These are phyloP conservation scores for Pilaira anomala DNA, from an alignment of 192 early-diverging fungal species.

Conservation along the genomic window DNA sequence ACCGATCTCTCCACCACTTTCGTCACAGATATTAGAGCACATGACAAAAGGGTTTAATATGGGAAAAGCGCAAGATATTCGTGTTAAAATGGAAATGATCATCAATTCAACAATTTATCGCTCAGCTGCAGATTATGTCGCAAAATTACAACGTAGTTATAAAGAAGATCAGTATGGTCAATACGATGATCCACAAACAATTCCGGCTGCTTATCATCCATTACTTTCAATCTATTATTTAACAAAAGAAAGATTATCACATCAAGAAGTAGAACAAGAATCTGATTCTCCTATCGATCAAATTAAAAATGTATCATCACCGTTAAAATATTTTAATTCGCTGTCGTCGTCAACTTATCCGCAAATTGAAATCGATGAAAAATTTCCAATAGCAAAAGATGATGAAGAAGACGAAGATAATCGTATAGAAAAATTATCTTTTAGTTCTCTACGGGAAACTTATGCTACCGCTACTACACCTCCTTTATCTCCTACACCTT, in stretches of 20 bases:
- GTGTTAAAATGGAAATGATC: constrained; percentile 48
- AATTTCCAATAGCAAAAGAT: too few relatives aligned
- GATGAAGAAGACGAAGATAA: too few relatives aligned
- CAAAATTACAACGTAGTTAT: constrained; percentile 1
- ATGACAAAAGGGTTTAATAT: constrained; percentile 74
- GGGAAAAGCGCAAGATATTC: constrained; percentile 61
- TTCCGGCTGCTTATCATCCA: constrained; percentile 50
- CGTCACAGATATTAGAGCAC: constrained; percentile 53
- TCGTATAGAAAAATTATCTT: too few relatives aligned
- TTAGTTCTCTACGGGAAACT: too few relatives aligned
- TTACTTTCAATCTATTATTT: constrained; percentile 82
- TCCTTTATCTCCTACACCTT: too few relatives aligned
- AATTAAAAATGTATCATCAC: background rate
- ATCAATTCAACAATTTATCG: constrained; percentile 49
- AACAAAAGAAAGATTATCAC: constrained; percentile 55
- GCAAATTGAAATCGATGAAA: too few relatives aligned
- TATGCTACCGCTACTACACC: too few relatives aligned
- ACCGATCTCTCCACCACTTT: constrained; percentile 55
- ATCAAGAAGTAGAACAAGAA: background rate
- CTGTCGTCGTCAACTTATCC: too few relatives aligned
- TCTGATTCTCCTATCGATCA: background rate
- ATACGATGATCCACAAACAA: constrained; percentile 33
- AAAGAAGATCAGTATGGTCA: background rate
- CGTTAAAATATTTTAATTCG: too few relatives aligned
- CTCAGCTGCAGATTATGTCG: constrained; percentile 17